A percentile compares a stretch with the other conserved stretches of the same genome.
These are phyloP conservation scores for Linum lewisii DNA, from an alignment of 345 rosid genomes.

Conservation along the genomic window DNA sequence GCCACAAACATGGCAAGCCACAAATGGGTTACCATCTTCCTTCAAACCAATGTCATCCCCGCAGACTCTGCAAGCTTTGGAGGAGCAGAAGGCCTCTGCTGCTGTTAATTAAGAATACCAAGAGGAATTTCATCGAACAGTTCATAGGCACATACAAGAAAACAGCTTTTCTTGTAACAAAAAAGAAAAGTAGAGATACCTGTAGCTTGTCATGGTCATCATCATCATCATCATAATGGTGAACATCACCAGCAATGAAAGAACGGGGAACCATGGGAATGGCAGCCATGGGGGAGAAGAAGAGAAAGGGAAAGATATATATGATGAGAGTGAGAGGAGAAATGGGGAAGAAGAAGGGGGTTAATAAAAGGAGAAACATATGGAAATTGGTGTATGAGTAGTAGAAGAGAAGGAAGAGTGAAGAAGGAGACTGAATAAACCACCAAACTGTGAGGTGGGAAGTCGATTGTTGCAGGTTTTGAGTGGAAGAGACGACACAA, in stretches of 20 bases:
- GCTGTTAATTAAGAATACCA: background rate
- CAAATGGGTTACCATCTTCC: conserved; percentile 53
- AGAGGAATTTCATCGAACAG: background rate
- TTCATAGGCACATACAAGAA: background rate
- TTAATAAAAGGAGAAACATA: background rate
- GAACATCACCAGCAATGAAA: background rate
- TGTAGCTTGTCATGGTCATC: background rate
- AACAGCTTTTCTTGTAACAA: too few species aligned
- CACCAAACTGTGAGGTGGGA: conserved; percentile 84
- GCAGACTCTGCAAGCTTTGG: conserved; percentile 56
- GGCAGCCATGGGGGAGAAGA: conserved; percentile 32
- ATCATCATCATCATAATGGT: conserved; percentile 17
- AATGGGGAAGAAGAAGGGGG: conserved; percentile 8
- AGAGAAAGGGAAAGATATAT: conserved; percentile 15
- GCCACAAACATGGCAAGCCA: conserved; percentile 68
- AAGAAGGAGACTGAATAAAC: background rate
- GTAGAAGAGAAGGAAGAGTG: conserved; percentile 12
- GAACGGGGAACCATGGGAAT: conserved; percentile 30
- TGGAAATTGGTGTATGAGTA: background rate
- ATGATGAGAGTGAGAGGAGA: conserved; percentile 18
- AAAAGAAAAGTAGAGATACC: background rate
- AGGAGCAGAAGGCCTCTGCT: conserved; percentile 26
- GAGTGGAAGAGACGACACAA: conserved; percentile 48
- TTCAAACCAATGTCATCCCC: conserved; percentile 57
- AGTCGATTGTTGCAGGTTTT: conserved; percentile 36